Conservation (phyloP, 768 basidiomycete species). For the Mycena alexandri region DNA sequence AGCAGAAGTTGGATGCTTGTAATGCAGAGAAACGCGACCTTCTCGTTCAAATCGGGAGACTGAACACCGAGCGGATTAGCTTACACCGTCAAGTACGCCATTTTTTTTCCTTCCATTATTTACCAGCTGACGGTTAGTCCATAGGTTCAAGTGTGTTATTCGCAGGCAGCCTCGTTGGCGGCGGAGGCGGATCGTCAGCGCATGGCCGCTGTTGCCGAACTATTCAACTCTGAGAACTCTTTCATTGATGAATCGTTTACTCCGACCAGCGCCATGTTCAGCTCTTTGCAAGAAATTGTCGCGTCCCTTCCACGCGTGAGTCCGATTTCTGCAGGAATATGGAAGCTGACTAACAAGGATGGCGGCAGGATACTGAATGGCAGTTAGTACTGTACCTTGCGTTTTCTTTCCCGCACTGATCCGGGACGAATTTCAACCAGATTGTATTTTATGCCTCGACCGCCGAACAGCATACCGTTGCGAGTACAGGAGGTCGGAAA, state of each 20-base stretch:
- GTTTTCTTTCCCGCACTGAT: not conserved
- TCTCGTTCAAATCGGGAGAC: conserved; percentile 1
- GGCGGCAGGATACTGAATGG: conserved; percentile 7
- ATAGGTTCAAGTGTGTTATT: conserved; percentile 32
- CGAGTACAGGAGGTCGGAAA: conserved; percentile 40
- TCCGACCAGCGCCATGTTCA: conserved; percentile 22
- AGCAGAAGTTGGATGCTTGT: conserved; percentile 6
- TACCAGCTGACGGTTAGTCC: not conserved
- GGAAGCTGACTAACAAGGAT: not conserved
- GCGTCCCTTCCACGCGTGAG: conserved; percentile 28
- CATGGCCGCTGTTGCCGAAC: conserved; percentile 25
- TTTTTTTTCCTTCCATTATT: not conserved
- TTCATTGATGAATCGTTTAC: conserved; percentile 37
- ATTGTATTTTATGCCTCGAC: conserved; percentile 44
- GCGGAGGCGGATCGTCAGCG: conserved; percentile 38
- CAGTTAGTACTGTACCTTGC: conserved; percentile 7
- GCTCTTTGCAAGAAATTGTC: conserved; percentile 17
- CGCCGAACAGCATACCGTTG: conserved; percentile 46
- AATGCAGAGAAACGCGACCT: conserved; percentile 13
- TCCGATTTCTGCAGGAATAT: not conserved
- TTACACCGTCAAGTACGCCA: conserved; percentile 28
- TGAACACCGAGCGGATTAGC: conserved; percentile 12
- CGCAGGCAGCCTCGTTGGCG: conserved; percentile 39
- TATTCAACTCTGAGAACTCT: conserved; percentile 33
- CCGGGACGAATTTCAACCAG: conserved; percentile 22